These are phyloP conservation scores for Pyrenophora graminea DNA, from an alignment of 2,329 filamentous ascomycete genomes.

Conservation along the genomic window DNA sequence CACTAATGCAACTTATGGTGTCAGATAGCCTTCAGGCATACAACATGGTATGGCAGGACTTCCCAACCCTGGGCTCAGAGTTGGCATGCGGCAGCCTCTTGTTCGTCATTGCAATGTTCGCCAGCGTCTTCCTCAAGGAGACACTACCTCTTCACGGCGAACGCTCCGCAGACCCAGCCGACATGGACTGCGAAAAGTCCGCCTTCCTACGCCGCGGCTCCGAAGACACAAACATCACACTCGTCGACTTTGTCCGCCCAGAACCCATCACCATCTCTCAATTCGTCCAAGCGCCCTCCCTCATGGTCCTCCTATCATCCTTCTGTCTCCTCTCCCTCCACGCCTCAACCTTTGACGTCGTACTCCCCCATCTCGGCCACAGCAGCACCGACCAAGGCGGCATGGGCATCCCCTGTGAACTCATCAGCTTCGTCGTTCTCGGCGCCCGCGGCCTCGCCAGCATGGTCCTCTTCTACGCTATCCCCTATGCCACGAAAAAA, in stretches of 20 bases:
- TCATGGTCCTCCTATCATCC: slow-evolving; percentile 53
- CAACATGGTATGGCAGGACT: slow-evolving; percentile 49
- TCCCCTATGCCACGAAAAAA: slow-evolving; percentile 45
- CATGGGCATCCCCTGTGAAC: slow-evolving; percentile 53
- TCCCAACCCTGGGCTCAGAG: slow-evolving; percentile 51
- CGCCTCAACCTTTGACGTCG: slow-evolving; percentile 57
- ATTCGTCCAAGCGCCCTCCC: slow-evolving; percentile 53
- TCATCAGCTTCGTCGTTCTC: slow-evolving; percentile 50
- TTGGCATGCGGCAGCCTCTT: slow-evolving; percentile 51
- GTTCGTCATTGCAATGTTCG: slow-evolving; percentile 47
- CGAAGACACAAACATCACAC: slow-evolving; percentile 41
- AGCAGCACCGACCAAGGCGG: slow-evolving; percentile 51
- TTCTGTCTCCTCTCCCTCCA: slow-evolving; percentile 62
- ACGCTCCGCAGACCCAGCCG: slow-evolving; percentile 22
- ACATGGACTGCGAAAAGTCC: slow-evolving; percentile 52
- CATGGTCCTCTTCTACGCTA: slow-evolving; percentile 42
- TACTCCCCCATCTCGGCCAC: slow-evolving; percentile 55
- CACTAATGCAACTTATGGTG: slow-evolving; percentile 51
- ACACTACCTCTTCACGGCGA: slow-evolving; percentile 37
- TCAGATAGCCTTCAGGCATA: slow-evolving; percentile 48
- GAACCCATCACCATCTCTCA: slow-evolving; percentile 52
- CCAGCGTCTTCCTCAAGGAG: slow-evolving; percentile 49
- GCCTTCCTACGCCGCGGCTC: slow-evolving; percentile 50
- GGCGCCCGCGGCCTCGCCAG: slow-evolving; percentile 49
- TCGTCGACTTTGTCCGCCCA: slow-evolving; percentile 44